These are phyloP conservation scores for Amanita fuliginea DNA, from an alignment of 768 basidiomycete genomes.

Conservation along the genomic window DNA sequence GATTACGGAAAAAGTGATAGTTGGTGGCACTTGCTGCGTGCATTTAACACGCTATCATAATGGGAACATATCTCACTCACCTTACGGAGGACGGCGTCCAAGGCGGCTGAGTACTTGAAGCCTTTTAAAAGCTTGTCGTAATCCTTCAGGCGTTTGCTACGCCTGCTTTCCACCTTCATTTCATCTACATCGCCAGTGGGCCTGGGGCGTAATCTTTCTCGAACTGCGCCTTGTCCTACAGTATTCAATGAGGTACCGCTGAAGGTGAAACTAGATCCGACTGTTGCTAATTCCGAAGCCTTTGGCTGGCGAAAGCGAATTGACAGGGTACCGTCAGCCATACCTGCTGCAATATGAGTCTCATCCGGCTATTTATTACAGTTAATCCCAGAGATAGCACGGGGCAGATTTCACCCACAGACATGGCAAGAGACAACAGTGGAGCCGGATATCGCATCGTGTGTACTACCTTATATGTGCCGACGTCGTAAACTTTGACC, in stretches of 20 bases:
- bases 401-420: constrained; percentile 40
- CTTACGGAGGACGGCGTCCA: constrained; percentile 86
- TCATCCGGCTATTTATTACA: constrained; percentile 67
- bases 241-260: constrained; percentile 47
- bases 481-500: constrained; percentile 97
- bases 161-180: constrained; percentile 63
- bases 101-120: constrained; percentile 90
- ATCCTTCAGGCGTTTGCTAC: constrained; percentile 62
- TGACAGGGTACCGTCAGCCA: constrained; percentile 98
- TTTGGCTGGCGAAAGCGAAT: constrained; percentile 81
- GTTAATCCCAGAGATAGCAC: neutral
- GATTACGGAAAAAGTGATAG: constrained; percentile 81
- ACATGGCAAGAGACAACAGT: constrained; percentile 80
- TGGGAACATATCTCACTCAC: constrained; percentile 21
- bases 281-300: constrained; percentile 36
- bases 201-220: neutral
- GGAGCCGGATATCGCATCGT: constrained; percentile 98
- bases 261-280: constrained; percentile 40
- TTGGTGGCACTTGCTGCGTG: constrained; percentile 66
- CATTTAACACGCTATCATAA: neutral
- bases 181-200: constrained; percentile 60
- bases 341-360: constrained; percentile 93
- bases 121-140: constrained; percentile 85
- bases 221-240: constrained; percentile 42
- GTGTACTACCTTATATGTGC: constrained; percentile 90